phyloP scores from a whole-genome alignment of 768 basidiomycete species.

The Hericium erinaceus region DNA sequence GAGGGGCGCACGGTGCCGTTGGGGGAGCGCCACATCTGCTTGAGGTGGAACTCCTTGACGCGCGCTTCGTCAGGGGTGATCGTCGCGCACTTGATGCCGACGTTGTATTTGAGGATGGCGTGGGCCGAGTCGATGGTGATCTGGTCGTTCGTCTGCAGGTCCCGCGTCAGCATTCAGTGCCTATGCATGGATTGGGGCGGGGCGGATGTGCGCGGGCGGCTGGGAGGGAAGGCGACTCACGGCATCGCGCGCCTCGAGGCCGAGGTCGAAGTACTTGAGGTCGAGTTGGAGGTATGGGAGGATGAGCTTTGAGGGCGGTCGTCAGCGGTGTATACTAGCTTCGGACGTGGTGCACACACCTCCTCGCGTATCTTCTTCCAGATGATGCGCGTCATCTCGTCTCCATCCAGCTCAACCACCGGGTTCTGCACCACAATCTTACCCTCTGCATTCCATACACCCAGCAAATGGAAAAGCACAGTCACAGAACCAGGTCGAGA shows the following conservation, averaged over 20 bases:
- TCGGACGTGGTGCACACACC: slow-evolving; percentile 30
- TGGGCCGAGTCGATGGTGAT: slow-evolving; percentile 91
- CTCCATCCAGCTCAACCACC: slow-evolving; percentile 91
- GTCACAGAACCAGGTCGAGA: background rate
- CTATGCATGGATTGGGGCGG: background rate
- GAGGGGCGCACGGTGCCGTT: slow-evolving; percentile 72
- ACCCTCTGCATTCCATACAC: slow-evolving; percentile 2
- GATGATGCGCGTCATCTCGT: slow-evolving; percentile 99
- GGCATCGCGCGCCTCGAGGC: slow-evolving; percentile 85
- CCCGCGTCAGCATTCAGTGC: background rate
- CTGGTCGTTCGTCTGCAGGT: slow-evolving; percentile 77
- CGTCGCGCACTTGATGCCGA: slow-evolving; percentile 98
- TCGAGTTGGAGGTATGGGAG: slow-evolving; percentile 91
- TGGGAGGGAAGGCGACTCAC: slow-evolving; percentile 30
- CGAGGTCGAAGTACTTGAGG: slow-evolving; percentile 98
- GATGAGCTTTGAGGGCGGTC: slow-evolving; percentile 55
- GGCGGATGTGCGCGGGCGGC: background rate
- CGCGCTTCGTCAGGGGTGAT: slow-evolving; percentile 98
- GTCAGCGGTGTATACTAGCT: background rate
- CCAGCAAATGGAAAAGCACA: background rate
- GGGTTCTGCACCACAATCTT: slow-evolving; percentile 84
- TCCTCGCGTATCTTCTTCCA: slow-evolving; percentile 97
- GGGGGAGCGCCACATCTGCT: slow-evolving; percentile 98
- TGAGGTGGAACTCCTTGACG: slow-evolving; percentile 93
- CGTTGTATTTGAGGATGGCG: slow-evolving; percentile 88